Percentiles rank a stretch among this genome's conserved stretches.
These are phyloP conservation scores for Linnemannia elongata DNA, from an alignment of 192 early-diverging fungal species.

Conservation along the genomic window DNA sequence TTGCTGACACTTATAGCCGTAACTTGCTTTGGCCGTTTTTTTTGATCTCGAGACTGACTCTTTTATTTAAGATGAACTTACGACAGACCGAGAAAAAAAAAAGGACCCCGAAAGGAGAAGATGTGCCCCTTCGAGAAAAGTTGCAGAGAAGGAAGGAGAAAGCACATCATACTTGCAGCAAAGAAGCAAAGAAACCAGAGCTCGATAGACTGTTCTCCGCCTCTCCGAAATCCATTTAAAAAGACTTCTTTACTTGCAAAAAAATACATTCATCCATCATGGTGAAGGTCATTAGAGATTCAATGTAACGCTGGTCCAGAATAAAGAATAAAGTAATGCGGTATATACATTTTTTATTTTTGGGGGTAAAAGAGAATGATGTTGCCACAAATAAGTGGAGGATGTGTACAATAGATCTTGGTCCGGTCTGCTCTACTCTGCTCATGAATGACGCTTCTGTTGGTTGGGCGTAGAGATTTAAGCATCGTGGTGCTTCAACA, in stretches of 20 bases:
- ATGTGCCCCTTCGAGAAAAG: no score
- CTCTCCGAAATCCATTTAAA: background rate
- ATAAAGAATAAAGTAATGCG: background rate
- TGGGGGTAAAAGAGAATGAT: background rate
- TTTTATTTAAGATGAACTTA: no score
- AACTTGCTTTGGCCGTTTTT: no score
- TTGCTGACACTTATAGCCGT: no score
- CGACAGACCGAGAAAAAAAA: no score
- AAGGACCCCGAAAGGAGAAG: no score
- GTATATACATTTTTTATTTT: conserved; percentile 4
- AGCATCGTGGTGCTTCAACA: conserved; percentile 14
- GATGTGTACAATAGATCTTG: conserved; percentile 1
- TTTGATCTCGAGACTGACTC: no score
- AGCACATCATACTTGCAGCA: conserved; percentile 6
- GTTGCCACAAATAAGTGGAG: no score
- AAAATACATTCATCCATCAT: background rate
- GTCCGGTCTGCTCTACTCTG: background rate
- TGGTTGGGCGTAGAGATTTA: background rate
- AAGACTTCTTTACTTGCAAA: background rate
- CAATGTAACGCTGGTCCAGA: background rate
- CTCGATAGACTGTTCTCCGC: background rate
- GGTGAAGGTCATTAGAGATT: background rate
- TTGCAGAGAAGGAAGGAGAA: background rate
- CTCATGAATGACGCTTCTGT: no score
- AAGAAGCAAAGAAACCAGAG: background rate